Conservation (phyloP, 805 yeast species). For the Metschnikowia orientalis region DNA sequence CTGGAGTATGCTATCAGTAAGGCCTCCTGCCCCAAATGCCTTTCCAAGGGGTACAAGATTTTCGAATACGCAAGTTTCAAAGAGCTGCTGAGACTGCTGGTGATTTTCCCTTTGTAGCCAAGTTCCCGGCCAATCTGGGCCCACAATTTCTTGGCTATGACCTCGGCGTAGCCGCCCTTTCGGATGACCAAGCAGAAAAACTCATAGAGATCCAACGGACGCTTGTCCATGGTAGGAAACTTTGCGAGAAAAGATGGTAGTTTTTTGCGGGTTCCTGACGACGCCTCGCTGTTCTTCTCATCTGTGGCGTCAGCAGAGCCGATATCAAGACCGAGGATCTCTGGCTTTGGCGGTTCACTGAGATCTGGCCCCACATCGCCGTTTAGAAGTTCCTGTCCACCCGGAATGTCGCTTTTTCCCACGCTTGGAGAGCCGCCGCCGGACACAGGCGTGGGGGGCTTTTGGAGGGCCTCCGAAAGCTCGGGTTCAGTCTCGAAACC, state of each 20-base stretch:
- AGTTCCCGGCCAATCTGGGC: conserved; percentile 78
- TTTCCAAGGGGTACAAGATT: conserved; percentile 32
- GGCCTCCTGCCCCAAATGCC: conserved; percentile 15
- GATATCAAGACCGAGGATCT: too few relatives aligned
- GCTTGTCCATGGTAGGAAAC: conserved; percentile 63
- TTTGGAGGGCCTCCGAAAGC: too few relatives aligned
- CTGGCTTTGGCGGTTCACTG: too few relatives aligned
- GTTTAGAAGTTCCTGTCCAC: too few relatives aligned
- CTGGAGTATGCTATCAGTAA: conserved; percentile 1
- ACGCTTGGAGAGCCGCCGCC: too few relatives aligned
- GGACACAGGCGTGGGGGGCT: too few relatives aligned
- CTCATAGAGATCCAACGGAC: conserved; percentile 60
- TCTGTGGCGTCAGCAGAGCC: background rate
- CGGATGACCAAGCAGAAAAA: conserved; percentile 53
- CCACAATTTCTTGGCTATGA: conserved; percentile 69
- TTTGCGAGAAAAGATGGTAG: conserved; percentile 31
- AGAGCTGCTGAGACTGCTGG: conserved; percentile 67
- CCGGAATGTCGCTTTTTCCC: too few relatives aligned
- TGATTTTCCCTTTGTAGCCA: conserved; percentile 68
- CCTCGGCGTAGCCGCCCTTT: conserved; percentile 64
- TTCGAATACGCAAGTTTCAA: conserved; percentile 56
- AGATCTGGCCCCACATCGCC: too few relatives aligned
- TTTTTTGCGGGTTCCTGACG: too few relatives aligned
- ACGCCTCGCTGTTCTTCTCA: too few relatives aligned
- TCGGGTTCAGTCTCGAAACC: too few relatives aligned